Base-by-base conservation (phyloP, 2,329 filamentous ascomycete species). In the Colletotrichum theobromicola region DNA sequence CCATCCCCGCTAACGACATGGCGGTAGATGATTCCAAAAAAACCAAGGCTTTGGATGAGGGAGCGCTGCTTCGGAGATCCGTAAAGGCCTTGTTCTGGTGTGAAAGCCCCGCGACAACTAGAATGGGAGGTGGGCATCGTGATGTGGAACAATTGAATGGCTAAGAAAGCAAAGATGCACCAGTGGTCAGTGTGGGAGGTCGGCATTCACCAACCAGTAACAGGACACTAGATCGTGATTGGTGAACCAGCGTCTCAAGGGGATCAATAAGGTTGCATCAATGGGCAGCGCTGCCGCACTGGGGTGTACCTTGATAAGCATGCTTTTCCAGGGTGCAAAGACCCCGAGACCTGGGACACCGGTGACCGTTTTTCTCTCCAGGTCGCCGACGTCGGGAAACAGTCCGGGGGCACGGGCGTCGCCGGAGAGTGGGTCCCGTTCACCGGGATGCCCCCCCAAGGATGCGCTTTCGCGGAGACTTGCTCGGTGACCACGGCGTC, bases 311-410 rank as follows among this genome's bases (percentile, higher is more conserved):
- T 32, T 13, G 28, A 15, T n/a, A 60, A 37, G 16, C 8, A n/a
- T 12, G 21, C 24, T 5, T 34, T 10, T 30, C 15, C 35, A 30
- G 61, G 62, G 16, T 30, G 50, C n/a, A 18, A 13, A n/a, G 55
- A 37, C 46, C 42, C 68, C 62, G 32, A 62, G 18, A 26, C n/a
- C 21, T 13, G 21, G 26, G 4, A 15, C 24, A 26, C 34, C 62
- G 68, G 68, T 62, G 55, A 74, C 68, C 67, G 28, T 60, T 15
- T 15, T 28, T n/a, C 8, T 72, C 32, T n/a, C 53, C 24, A 57
- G 16, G 62, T 75, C 72, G 72, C 68, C 68, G 72, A 75, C 42
- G 62, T 72, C 68, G 62, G 68, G 68, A 57, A 53, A 21, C 55
- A 61, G 42, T 30, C 68, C 60, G 61, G 46, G 46, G 21, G 72